phyloP scores from a whole-genome alignment of 1,139 yeast species.

The Candida buenavistaensis region DNA sequence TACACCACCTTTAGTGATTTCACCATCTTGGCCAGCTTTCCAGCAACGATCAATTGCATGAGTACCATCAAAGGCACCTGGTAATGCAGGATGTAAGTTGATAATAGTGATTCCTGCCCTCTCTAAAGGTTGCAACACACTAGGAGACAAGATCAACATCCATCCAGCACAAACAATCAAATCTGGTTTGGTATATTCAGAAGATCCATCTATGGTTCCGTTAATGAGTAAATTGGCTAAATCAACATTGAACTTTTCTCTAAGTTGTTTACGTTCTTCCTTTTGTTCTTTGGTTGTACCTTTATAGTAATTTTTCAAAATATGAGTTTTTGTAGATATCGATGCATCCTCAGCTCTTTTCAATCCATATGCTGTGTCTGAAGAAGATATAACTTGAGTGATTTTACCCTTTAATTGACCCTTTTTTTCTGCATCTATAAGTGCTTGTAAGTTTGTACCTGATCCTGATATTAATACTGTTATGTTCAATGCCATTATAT shows the following conservation, averaged over 20 bases:
- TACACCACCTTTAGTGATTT: constrained; percentile 79
- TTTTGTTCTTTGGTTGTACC: constrained; percentile 68
- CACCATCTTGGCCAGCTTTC: constrained; percentile 88
- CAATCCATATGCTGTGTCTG: constrained; percentile 79
- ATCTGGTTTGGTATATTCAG: constrained; percentile 57
- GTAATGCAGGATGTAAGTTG: constrained; percentile 94
- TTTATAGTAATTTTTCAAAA: constrained; percentile 70
- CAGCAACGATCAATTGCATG: constrained; percentile 96
- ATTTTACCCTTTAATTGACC: constrained; percentile 54
- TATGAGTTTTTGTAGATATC: constrained; percentile 71
- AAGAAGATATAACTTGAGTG: constrained; percentile 79
- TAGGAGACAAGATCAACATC: constrained; percentile 88
- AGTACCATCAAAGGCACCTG: constrained; percentile 96
- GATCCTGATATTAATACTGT: constrained; percentile 90
- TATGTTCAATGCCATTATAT: constrained; percentile 34
- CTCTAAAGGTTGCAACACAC: constrained; percentile 67
- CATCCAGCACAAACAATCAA: constrained; percentile 97
- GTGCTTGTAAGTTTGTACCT: constrained; percentile 91
- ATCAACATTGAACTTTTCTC: constrained; percentile 75
- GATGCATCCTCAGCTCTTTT: constrained; percentile 67
- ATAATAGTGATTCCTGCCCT: constrained; percentile 71
- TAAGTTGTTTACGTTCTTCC: constrained; percentile 54
- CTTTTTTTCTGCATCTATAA: constrained; percentile 67
- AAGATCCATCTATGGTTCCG: constrained; percentile 37
- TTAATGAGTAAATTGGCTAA: constrained; percentile 65